Base-by-base conservation (phyloP, 2,329 filamentous ascomycete species). In the Huntiella moniliformis region DNA sequence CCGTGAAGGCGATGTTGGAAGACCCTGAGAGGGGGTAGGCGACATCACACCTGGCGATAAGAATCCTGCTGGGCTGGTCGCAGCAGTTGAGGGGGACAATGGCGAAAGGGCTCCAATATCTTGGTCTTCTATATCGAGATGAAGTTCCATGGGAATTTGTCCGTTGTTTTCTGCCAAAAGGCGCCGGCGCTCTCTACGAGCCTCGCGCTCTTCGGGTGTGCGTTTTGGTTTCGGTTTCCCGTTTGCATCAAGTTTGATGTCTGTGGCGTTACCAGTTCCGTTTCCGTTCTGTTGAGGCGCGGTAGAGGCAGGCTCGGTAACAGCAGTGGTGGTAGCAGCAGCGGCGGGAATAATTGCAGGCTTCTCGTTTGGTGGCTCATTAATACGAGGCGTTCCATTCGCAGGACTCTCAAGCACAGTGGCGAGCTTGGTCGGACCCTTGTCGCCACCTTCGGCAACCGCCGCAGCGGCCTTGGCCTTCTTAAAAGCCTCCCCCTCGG, bases 141-240 rank as follows among this genome's bases (percentile, higher is more conserved):
- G 74, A 44, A 95, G 67, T 58, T 95, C 87, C 59, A 94, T 74
- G 1, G 87, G 88, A 48, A 94, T 74, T 6, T 75, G 74, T 6
- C 88, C 88, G 58, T 91, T 94, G 48, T 84, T 84, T 57, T 93
- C 83, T 17, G 87, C 88, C 54, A 84, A 75, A 57, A 75, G 77
- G 51, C 85, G 72, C 58, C 84, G 88, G 61, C 84, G 84, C 61
- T 95, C 87, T 59, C 92, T 93, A 46, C 87, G 75, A 50, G 91
- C 84, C 58, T 92, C 93, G 37, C 87, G 72, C 60, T 95, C 88
- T 50, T 88, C 86, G 58, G 95, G 88, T 36, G 83, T 93, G 53
- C 81, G 78, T 65, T 93, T 94, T 64, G 95, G 95, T 68, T 78
- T 79, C 5, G 67, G 76, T 1, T 63, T 66, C 31, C 62, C 63